Evolutionary conservation across 257 asterid genomes (phyloP).

Genomic region (Solanum corneliomulleri): DNA sequence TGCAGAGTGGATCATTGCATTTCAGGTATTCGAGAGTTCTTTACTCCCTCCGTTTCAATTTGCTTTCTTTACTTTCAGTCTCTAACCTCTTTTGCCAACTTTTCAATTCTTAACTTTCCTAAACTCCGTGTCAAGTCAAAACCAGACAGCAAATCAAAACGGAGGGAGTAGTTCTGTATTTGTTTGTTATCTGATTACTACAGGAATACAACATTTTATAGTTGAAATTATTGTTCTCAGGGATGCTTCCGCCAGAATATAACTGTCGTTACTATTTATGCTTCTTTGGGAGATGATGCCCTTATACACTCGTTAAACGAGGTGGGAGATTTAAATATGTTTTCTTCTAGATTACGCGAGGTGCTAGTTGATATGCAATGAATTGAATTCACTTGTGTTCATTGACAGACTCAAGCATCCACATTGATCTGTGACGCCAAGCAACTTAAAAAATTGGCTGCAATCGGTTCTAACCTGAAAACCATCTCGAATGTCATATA

Average conservation of each 20-base stretch:
- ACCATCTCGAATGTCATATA: conserved; percentile 45
- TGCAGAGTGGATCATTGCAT: conserved; percentile 76
- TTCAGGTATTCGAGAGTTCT: conserved; percentile 29
- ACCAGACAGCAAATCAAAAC: not conserved
- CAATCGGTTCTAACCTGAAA: conserved; percentile 47
- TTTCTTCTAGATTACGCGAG: not conserved
- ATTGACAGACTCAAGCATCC: conserved; percentile 77
- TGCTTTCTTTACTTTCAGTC: too few species aligned
- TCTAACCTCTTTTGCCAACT: not conserved
- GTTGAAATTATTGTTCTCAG: conserved; percentile 18
- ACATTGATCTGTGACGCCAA: conserved; percentile 76
- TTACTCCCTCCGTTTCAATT: not conserved
- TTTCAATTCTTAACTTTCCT: not conserved
- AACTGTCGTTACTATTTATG: conserved; percentile 80
- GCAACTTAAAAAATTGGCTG: conserved; percentile 67
- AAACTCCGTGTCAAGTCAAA: not conserved
- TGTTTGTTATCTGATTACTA: not conserved
- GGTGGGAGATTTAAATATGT: conserved; percentile 18
- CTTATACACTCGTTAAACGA: conserved; percentile 77
- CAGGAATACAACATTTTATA: not conserved
- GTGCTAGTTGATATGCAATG: not conserved
- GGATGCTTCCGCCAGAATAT: conserved; percentile 82
- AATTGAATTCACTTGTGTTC: not conserved
- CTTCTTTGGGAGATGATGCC: conserved; percentile 91
- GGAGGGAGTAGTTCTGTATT: not conserved